phyloP scores from a whole-genome alignment of 2,329 filamentous ascomycete species.

The Didymella keratinophila region DNA sequence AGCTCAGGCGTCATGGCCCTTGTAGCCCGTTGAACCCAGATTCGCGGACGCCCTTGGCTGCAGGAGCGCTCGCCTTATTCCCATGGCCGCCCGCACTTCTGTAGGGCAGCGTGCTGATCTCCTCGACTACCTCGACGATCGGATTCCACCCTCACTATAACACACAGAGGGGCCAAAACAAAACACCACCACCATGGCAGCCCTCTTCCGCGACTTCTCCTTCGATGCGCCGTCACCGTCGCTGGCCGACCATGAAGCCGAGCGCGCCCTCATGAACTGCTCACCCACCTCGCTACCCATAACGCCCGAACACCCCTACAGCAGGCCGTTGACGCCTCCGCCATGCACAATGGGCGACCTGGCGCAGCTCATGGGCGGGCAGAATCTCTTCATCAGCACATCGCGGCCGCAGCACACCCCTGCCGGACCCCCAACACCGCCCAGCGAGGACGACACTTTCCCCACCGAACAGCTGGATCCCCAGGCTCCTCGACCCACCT shows the following conservation, averaged over 20 bases:
- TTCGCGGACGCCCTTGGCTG: conserved; percentile 12
- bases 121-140: background rate
- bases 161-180: conserved; percentile 9
- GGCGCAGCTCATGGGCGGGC: conserved; percentile 44
- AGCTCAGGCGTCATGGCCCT: conserved; percentile 6
- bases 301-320: conserved; percentile 11
- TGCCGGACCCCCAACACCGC: conserved; percentile 36
- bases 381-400: conserved; percentile 41
- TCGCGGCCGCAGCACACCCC: conserved; percentile 12
- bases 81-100: conserved; percentile 22
- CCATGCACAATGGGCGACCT: conserved; percentile 49
- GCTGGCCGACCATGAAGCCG: conserved; percentile 38
- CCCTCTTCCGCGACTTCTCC: conserved; percentile 52
- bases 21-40: conserved; percentile 11
- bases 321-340: conserved; percentile 37
- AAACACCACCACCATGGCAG: conserved; percentile 4
- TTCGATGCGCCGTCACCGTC: conserved; percentile 47
- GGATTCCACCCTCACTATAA: background rate
- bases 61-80: conserved; percentile 18
- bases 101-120: conserved; percentile 13
- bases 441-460: conserved; percentile 34
- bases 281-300: conserved; percentile 43
- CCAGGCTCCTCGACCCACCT: conserved; percentile 29
- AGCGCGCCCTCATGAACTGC: conserved; percentile 42
- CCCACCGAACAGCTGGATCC: conserved; percentile 19